phyloP scores from a whole-genome alignment of 495 filamentous ascomycete species.

The Margaritispora aquatica region DNA sequence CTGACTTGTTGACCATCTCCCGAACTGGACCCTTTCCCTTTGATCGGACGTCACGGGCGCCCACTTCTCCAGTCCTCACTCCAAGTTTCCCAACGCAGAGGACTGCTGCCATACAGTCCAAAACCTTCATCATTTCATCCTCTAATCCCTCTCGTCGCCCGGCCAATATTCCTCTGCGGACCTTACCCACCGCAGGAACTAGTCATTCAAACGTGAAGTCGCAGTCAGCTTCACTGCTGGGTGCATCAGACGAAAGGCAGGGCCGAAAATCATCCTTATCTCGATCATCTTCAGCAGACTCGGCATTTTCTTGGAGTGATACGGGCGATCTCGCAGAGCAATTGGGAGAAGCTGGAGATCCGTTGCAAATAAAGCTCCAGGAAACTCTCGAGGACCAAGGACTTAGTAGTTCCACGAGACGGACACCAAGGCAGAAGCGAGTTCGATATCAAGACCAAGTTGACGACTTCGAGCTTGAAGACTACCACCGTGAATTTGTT shows the following conservation, averaged over 20 bases:
- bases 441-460: constrained; percentile 37
- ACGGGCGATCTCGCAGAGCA: constrained; percentile 92
- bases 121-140: constrained; percentile 50
- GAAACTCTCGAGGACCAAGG: constrained; percentile 55
- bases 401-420: constrained; percentile 40
- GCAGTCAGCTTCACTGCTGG: constrained; percentile 24
- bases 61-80: background rate
- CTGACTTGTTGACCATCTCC: background rate
- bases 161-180: constrained; percentile 58
- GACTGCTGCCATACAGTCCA: constrained; percentile 58
- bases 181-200: constrained; percentile 35
- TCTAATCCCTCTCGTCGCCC: constrained; percentile 41
- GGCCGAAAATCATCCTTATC: constrained; percentile 29
- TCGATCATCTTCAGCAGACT: constrained; percentile 42
- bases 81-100: constrained; percentile 32
- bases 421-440: constrained; percentile 34
- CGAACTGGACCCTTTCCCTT: constrained; percentile 6
- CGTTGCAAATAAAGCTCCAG: constrained; percentile 57
- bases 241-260: constrained; percentile 27
- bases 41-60: constrained; percentile 9
- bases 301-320: constrained; percentile 84
- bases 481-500: constrained; percentile 42
- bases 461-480: constrained; percentile 23
- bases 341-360: constrained; percentile 74
- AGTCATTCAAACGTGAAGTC: constrained; percentile 21